Percentiles rank a stretch among this genome's conserved stretches.
Evolutionary conservation across 164 flowering plant species (phyloP).

Genomic region (Magnolia officinalis): DNA sequence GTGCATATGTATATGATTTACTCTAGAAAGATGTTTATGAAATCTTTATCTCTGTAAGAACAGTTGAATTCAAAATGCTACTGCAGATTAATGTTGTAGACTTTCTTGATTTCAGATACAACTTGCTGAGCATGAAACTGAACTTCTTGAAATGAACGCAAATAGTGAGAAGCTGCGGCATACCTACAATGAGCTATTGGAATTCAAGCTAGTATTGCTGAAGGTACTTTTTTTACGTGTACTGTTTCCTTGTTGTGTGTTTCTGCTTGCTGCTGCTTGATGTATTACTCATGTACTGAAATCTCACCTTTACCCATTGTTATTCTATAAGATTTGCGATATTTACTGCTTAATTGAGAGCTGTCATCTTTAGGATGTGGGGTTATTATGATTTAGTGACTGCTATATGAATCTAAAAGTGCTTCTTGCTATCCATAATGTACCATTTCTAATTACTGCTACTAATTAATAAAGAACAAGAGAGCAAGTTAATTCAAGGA

Average conservation of each 20-base stretch:
- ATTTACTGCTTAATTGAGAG: too few species aligned
- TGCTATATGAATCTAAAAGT: too few species aligned
- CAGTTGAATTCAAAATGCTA: neutral
- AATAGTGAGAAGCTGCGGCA: slow-evolving; percentile 80
- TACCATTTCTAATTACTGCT: too few species aligned
- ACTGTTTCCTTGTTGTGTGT: neutral
- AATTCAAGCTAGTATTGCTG: slow-evolving; percentile 86
- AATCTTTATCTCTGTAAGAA: slow-evolving; percentile 2
- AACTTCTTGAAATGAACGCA: slow-evolving; percentile 82
- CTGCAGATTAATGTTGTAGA: slow-evolving; percentile 1
- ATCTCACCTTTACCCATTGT: neutral
- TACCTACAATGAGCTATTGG: slow-evolving; percentile 81
- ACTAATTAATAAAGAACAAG: too few species aligned
- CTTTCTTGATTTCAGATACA: slow-evolving; percentile 47
- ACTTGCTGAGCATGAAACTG: slow-evolving; percentile 88
- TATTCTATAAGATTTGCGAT: too few species aligned
- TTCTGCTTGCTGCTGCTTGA: neutral
- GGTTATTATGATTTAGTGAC: too few species aligned
- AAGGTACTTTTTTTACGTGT: slow-evolving; percentile 47
- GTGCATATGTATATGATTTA: slow-evolving; percentile 28
- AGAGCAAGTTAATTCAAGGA: too few species aligned
- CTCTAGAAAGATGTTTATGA: neutral
- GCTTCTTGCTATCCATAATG: too few species aligned
- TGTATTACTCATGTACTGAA: neutral
- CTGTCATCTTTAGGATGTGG: too few species aligned